Evolutionary conservation across 768 basidiomycete species (phyloP), one percentile per base, ranked within the genome.

Genomic region (Rhodocollybia butyracea): DNA sequence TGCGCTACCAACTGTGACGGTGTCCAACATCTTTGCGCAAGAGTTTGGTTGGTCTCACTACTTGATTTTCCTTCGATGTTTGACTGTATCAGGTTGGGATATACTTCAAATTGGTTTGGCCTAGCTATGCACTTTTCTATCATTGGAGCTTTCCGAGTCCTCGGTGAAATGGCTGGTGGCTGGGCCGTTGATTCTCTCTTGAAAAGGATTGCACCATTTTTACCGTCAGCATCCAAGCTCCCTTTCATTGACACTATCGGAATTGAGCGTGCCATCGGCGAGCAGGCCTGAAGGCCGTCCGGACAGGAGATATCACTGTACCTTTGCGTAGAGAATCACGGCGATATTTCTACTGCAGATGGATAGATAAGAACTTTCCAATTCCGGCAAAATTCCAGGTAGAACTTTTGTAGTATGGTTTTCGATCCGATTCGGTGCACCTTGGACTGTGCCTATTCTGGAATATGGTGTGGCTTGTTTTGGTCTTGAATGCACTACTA

Each of bases 231-330:
- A 17, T 12, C 19, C 11, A 29, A 24, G 15, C 19, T 27, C 29
- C 7, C 27, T 24, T 8, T 29, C 27, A 19, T n/a, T 13, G 3
- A n/a, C n/a, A n/a, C n/a, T 5, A 4, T 6, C 22, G 41, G 51
- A 52, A 52, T 40, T 38, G 51, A 40, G 51, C 51, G 3, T n/a
- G n/a, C n/a, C 51, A 38, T 31, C 13, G 27, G 29, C 34, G 36
- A 22, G 36, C 40, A 36, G 47, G 51, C 19, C 21, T 48, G 32
- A 48, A 40, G 32, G 51, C 51, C 15, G 41, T 52, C 19, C 41
- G 51, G 51, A 52, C 51, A 3, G 51, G 51, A 27, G 51, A 52
- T 15, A 52, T 52, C 24, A 39, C 41, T 41, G 51, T 52, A 32
- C 51, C 51, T 31, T 36, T 52, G 24, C n/a, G 51, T 38, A n/a